phyloP scores from a whole-genome alignment of 495 filamentous ascomycete genomes.

The Annulohypoxylon nitens region DNA sequence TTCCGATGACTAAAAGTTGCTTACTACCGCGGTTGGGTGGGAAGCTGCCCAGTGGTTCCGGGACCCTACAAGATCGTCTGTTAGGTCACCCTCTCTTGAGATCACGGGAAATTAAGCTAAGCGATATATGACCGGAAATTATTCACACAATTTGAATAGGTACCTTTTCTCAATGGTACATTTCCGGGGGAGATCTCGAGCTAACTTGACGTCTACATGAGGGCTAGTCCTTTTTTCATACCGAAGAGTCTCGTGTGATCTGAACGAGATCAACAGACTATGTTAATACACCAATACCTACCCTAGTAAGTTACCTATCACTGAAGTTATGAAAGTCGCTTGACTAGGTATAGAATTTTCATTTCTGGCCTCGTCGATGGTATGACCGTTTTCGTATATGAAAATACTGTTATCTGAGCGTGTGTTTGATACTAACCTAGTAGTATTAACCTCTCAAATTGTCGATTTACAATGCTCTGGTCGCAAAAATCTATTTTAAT shows the following conservation, averaged over 20 bases:
- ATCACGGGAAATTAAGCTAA: background rate
- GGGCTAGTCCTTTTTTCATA: slow-evolving; percentile 9
- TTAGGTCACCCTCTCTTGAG: background rate
- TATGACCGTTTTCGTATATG: too few relatives aligned
- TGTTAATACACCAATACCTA: background rate
- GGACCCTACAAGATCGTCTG: slow-evolving; percentile 20
- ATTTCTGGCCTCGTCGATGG: too few relatives aligned
- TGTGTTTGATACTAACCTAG: too few relatives aligned
- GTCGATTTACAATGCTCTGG: too few relatives aligned
- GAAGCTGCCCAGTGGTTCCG: slow-evolving; percentile 3
- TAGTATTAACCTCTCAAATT: too few relatives aligned
- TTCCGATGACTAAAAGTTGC: slow-evolving; percentile 28
- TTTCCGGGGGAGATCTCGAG: background rate
- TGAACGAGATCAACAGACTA: background rate
- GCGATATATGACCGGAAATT: slow-evolving; percentile 9
- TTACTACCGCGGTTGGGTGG: slow-evolving; percentile 26
- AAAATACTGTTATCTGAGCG: too few relatives aligned
- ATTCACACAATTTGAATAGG: background rate
- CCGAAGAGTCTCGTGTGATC: slow-evolving; percentile 7
- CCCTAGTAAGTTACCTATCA: too few relatives aligned
- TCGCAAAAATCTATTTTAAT: background rate
- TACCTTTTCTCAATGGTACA: background rate
- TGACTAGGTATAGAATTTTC: too few relatives aligned
- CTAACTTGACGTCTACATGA: background rate
- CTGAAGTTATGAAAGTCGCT: too few relatives aligned